Conservation (phyloP, 2,329 filamentous ascomycete genomes). For the Alternaria dauci region DNA sequence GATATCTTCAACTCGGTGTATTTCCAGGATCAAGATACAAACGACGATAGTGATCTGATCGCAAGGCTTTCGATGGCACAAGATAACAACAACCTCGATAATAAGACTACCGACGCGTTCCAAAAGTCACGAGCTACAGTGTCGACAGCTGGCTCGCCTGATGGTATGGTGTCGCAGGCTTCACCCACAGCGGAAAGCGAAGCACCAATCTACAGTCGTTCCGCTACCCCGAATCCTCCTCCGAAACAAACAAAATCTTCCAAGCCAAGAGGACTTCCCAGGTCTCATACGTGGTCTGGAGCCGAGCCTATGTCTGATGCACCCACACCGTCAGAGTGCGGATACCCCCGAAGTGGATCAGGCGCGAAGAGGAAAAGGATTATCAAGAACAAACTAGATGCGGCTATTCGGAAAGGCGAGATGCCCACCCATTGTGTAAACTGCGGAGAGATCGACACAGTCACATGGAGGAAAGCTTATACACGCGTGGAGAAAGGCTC, state of each 20-base stretch:
- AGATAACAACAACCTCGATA: background rate
- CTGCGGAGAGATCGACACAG: slow-evolving; percentile 93
- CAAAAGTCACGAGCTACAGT: slow-evolving; percentile 11
- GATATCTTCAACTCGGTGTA: slow-evolving; percentile 14
- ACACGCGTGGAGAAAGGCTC: slow-evolving; percentile 76
- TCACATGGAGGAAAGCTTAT: slow-evolving; percentile 94
- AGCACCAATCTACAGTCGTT: slow-evolving; percentile 31
- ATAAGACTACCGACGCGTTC: slow-evolving; percentile 8
- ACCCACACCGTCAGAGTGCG: slow-evolving; percentile 32
- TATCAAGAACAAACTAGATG: slow-evolving; percentile 64
- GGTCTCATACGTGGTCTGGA: slow-evolving; percentile 51
- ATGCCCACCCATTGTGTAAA: slow-evolving; percentile 91
- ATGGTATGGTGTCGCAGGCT: slow-evolving; percentile 25
- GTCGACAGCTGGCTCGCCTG: slow-evolving; percentile 31
- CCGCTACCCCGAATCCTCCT: slow-evolving; percentile 34
- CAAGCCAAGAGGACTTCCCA: slow-evolving; percentile 42
- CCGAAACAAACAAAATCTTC: slow-evolving; percentile 25
- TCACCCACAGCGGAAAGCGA: slow-evolving; percentile 32
- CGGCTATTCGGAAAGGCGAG: slow-evolving; percentile 75
- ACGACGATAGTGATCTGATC: slow-evolving; percentile 7
- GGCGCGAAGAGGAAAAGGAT: slow-evolving; percentile 72
- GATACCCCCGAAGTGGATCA: slow-evolving; percentile 54
- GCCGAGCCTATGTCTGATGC: slow-evolving; percentile 46
- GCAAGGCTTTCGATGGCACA: slow-evolving; percentile 8
- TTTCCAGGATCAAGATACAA: slow-evolving; percentile 10